A percentile compares a stretch with the other conserved stretches of the same genome.
Evolutionary conservation across 371 early-diverging fungal species (phyloP).

Genomic region (Umbelopsis sp.): DNA sequence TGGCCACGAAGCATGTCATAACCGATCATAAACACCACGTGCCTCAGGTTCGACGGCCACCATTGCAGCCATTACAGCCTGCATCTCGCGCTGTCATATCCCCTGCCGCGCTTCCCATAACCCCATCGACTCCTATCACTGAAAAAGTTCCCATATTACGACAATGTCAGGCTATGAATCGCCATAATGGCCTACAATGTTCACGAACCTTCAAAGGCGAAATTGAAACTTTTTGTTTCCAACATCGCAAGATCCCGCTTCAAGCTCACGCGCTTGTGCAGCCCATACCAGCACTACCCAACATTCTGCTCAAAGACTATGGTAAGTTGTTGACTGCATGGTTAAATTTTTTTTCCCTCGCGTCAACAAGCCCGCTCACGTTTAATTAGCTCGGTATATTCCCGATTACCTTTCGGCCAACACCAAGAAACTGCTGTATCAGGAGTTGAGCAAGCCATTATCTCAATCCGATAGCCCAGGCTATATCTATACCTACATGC

Average conservation of each 20-base stretch:
- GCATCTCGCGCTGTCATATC: not conserved
- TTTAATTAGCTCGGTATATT: not conserved
- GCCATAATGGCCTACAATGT: not conserved
- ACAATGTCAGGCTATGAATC: slow-evolving; percentile 8
- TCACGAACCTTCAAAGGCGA: not conserved
- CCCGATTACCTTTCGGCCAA: slow-evolving; percentile 29
- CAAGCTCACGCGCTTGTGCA: not conserved
- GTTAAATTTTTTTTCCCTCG: no score
- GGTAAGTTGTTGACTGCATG: not conserved
- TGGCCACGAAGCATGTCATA: not conserved
- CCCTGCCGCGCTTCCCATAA: not conserved
- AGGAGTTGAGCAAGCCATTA: slow-evolving; percentile 50
- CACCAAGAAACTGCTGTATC: slow-evolving; percentile 33
- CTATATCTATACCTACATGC: slow-evolving; percentile 55
- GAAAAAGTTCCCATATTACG: not conserved
- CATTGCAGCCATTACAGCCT: not conserved
- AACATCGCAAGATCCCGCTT: slow-evolving; percentile 1
- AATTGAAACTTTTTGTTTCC: not conserved
- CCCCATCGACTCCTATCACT: not conserved
- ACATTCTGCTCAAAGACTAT: slow-evolving; percentile 2
- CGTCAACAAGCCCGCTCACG: not conserved
- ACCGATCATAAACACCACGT: not conserved
- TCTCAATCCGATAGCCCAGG: slow-evolving; percentile 52
- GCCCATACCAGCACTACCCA: not conserved
- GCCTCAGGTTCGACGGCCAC: slow-evolving; percentile 1